Base-by-base conservation (phyloP, 2,329 filamentous ascomycete species). In the Sclerotinia sclerotiorum region DNA sequence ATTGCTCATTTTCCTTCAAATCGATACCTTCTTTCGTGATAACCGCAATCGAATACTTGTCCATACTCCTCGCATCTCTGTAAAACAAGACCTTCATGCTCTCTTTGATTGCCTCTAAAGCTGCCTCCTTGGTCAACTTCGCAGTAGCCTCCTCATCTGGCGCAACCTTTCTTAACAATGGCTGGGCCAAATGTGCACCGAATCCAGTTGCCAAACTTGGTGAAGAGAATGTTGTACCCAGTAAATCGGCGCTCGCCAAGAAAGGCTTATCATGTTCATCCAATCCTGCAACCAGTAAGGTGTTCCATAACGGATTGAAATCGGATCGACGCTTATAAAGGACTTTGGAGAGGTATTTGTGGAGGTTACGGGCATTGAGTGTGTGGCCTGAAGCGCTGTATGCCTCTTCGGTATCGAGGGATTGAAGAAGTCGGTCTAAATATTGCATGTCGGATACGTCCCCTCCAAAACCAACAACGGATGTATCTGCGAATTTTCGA, bases 361-460 rank as follows among this genome's bases (percentile, higher is more conserved):
- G 94, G 73, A 99, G 88, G 82, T 97, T 97, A 80, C 92, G 91
- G 68, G 95, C 95, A 79, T 91, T 93, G 76, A 99, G 89, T 74
- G 83, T 81, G 76, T 81, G 70, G 77, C 81, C 76, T 74, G 79
- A 73, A 69, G 82, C 78, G 67, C 80, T 77, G 84, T 99, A 98
- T 78, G 93, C 90, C 84, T 98, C 94, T 79, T 90, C 86, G 80
- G 96, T 93, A 79, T 91, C 88, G 76, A 98, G 90, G 72, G 92
- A 90, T 77, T 87, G 90, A 75, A 99, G 90, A 77, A 97, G 88
- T 75, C 95, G 90, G 86, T 97, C 91, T 74, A 99, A 88, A 84
- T 96, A 96, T 84, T 99, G 95, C 95, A 99, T 98, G 84, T 99
- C 95, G 73, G 92, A 97, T 76, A 99, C 90, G 83, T 99, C 95